A percentile compares a stretch with the other conserved stretches of the same genome.
phyloP scores from a whole-genome alignment of 768 basidiomycete genomes.

The Boletus pseudopeckii region DNA sequence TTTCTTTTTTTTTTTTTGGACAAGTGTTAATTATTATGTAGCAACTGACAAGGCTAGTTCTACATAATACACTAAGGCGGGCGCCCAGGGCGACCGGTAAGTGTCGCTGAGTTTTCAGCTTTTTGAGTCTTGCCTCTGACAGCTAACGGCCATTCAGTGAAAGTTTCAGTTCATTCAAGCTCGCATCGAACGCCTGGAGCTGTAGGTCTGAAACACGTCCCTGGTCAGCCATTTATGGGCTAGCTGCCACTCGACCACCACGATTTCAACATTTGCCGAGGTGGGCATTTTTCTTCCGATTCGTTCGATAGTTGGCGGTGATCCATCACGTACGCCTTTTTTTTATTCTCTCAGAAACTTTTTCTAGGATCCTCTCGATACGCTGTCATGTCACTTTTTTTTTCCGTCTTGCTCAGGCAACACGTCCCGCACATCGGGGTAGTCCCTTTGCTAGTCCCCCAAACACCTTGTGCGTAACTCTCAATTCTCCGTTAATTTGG shows the following conservation, averaged over 20 bases:
- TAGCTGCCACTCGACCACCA: background rate
- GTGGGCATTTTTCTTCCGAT: background rate
- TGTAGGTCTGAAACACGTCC: constrained; percentile 2
- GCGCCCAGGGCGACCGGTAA: no score
- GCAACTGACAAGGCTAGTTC: no score
- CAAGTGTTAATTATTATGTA: no score
- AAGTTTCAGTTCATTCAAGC: background rate
- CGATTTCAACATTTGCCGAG: background rate
- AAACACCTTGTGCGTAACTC: background rate
- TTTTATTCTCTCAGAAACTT: constrained; percentile 5
- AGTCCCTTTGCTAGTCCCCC: constrained; percentile 8
- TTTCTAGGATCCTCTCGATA: background rate
- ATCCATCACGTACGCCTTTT: constrained; percentile 5
- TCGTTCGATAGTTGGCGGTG: background rate
- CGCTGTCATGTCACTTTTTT: constrained; percentile 11
- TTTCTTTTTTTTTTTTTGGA: no score
- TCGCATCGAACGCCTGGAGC: background rate
- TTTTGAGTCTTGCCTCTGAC: no score
- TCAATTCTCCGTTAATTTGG: constrained; percentile 16
- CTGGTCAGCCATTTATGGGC: background rate
- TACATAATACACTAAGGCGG: no score
- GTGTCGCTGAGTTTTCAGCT: constrained; percentile 4
- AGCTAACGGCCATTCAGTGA: background rate
- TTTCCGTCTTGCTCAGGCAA: constrained; percentile 1
- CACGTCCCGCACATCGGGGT: background rate